Percentiles rank a stretch among this genome's conserved stretches.
These are phyloP conservation scores for Cochlearia excelsa DNA, from an alignment of 345 rosid species.

Conservation along the genomic window DNA sequence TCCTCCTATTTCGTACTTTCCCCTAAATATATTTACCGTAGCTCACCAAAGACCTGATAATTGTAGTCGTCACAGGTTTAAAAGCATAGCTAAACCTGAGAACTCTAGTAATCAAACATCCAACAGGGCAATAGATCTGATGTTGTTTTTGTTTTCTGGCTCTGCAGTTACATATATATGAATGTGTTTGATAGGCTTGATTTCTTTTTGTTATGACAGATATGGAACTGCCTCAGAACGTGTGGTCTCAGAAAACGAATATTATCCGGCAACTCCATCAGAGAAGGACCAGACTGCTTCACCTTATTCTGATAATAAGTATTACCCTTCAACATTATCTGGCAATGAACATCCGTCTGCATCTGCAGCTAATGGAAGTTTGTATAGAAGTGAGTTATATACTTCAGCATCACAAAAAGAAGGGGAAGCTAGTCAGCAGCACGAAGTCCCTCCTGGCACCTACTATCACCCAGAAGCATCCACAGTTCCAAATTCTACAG, in stretches of 20 bases:
- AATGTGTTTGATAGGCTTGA: not conserved
- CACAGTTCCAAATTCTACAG: slow-evolving; percentile 12
- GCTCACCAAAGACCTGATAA: slow-evolving; percentile 9
- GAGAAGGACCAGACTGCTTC: slow-evolving; percentile 31
- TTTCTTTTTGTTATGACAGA: slow-evolving; percentile 28
- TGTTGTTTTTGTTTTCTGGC: slow-evolving; percentile 1
- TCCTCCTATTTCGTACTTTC: not conserved
- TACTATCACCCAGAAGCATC: slow-evolving; percentile 23
- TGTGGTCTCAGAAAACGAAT: slow-evolving; percentile 30
- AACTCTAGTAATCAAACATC: not conserved
- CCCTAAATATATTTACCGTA: slow-evolving; percentile 6
- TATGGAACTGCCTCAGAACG: slow-evolving; percentile 32
- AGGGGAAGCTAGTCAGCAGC: slow-evolving; percentile 34
- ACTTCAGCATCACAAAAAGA: slow-evolving; percentile 30
- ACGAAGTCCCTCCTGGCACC: slow-evolving; percentile 19
- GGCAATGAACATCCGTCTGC: slow-evolving; percentile 27
- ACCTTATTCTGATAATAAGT: slow-evolving; percentile 27
- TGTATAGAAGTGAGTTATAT: slow-evolving; percentile 27
- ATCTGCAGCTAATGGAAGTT: slow-evolving; percentile 25
- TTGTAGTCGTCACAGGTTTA: slow-evolving; percentile 1
- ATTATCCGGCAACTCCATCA: slow-evolving; percentile 20
- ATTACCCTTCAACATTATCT: slow-evolving; percentile 23
- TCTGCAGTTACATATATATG: slow-evolving; percentile 4
- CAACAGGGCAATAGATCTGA: not conserved
- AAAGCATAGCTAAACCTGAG: slow-evolving; percentile 6